Base-by-base conservation (phyloP, 768 basidiomycete genomes). In the Russula brevipes region DNA sequence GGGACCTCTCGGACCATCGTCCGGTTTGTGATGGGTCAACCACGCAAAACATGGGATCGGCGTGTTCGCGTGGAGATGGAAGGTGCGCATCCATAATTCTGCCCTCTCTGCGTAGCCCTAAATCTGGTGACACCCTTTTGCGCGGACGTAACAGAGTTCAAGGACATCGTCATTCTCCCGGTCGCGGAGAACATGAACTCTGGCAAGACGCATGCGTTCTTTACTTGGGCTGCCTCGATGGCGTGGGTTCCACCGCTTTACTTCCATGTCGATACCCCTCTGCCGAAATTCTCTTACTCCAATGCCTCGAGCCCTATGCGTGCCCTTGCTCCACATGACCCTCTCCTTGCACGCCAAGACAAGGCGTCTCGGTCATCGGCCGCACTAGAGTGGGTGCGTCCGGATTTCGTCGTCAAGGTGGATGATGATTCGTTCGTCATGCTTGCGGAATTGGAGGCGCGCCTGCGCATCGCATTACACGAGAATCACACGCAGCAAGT, bases 361-460 rank as follows among this genome's bases (percentile, higher is more conserved):
- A 70, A 77, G 45, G 71, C 72, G 33, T 75, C 78, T 0, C 76
- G 73, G n/a, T 74, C 79, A 0, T 76, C 74, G 17, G 72, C 74
- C 35, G 75, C 80, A 3, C 76, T 73, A 47, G 80, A 83, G 7
- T 95, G 92, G 91, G 87, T 88, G 24, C 81, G 89, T 44, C 95
- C 94, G 11, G 93, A 97, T 72, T 98, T 86, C 70, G 85, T 98
- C 46, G 85, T 91, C 69, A 98, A 98, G 75, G 90, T 89, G 1
- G 95, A 98, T 72, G 95, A 98, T 70, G 95, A 98, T 73, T 85
- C 92, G 8, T 96, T 98, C 69, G 83, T 98, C 56, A 94, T 97
- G 84, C 82, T 98, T 38, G 91, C 91, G 2, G 95, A 98, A 73
- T 80, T 98, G 17, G 95, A 98, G 74, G 83, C 91, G n/a, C 83